Conservation (phyloP, 2,329 filamentous ascomycete species). For the Epichloe sylvatica region DNA sequence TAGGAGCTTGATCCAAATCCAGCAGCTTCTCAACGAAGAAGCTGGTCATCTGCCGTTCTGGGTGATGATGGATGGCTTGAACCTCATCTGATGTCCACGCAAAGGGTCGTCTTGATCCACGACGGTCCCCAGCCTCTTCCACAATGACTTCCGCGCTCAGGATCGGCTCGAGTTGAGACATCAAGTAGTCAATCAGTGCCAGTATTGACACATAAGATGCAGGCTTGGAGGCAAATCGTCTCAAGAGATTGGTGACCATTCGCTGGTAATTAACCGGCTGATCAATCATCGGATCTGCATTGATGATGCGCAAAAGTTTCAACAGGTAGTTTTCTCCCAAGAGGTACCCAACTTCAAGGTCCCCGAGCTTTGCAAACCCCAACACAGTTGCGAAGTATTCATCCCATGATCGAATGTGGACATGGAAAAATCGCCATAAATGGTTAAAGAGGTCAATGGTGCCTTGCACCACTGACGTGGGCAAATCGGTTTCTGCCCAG, state of each 20-base stretch:
- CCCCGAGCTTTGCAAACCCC: slow-evolving; percentile 50
- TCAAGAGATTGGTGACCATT: slow-evolving; percentile 37
- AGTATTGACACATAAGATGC: slow-evolving; percentile 42
- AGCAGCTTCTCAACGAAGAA: slow-evolving; percentile 56
- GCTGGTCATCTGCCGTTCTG: slow-evolving; percentile 21
- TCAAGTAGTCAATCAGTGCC: slow-evolving; percentile 31
- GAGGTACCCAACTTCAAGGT: slow-evolving; percentile 41
- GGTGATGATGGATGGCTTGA: slow-evolving; percentile 28
- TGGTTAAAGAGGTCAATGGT: slow-evolving; percentile 35
- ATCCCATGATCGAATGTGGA: slow-evolving; percentile 53
- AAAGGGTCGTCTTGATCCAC: slow-evolving; percentile 22
- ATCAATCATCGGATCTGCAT: slow-evolving; percentile 40
- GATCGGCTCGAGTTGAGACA: slow-evolving; percentile 28
- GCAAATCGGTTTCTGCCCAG: slow-evolving; percentile 4
- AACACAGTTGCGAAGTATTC: slow-evolving; percentile 61
- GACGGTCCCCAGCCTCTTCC: slow-evolving; percentile 26
- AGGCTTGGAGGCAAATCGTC: slow-evolving; percentile 34
- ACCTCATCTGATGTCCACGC: slow-evolving; percentile 34
- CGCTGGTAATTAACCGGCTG: slow-evolving; percentile 40
- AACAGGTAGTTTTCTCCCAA: slow-evolving; percentile 47
- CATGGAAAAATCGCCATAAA: slow-evolving; percentile 50
- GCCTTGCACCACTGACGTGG: slow-evolving; percentile 15
- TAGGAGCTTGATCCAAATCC: slow-evolving; percentile 41
- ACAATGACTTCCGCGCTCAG: slow-evolving; percentile 23
- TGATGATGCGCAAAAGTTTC: slow-evolving; percentile 44